These are phyloP conservation scores for Quambalaria eucalypti DNA, from an alignment of 1,284 basidiomycete genomes.

Conservation along the genomic window DNA sequence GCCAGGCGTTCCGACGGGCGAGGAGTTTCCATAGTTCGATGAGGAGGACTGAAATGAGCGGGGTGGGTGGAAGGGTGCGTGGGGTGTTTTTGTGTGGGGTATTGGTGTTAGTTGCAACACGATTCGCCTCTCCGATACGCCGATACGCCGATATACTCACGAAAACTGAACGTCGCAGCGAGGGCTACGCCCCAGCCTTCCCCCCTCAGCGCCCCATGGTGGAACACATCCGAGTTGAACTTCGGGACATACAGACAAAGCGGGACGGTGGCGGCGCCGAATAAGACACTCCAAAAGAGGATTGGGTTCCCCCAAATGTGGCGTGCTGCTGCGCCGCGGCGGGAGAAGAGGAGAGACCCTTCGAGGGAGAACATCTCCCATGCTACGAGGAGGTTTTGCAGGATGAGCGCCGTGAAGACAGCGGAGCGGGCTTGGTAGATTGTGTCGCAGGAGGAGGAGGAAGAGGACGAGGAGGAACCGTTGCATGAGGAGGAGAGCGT, in stretches of 20 bases:
- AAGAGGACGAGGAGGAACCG: conserved; percentile 9
- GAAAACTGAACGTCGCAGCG: conserved; percentile 23
- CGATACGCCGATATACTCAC: no score
- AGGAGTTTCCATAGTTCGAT: conserved; percentile 37
- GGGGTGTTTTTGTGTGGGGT: no score
- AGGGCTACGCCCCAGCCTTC: conserved; percentile 32
- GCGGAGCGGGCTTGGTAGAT: conserved; percentile 37
- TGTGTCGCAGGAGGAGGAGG: conserved; percentile 15
- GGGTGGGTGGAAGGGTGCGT: no score
- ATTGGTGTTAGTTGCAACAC: no score
- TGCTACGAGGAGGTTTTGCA: conserved; percentile 32
- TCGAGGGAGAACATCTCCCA: conserved; percentile 39
- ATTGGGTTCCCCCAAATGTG: conserved; percentile 17
- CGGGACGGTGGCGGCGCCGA: conserved; percentile 28
- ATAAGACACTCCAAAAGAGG: conserved; percentile 31
- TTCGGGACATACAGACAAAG: conserved; percentile 36
- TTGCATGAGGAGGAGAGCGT: conserved; percentile 28
- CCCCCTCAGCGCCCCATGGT: conserved; percentile 26
- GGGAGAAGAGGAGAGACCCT: conserved; percentile 26
- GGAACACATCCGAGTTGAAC: conserved; percentile 37
- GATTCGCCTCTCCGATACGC: no score
- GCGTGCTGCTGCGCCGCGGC: background rate
- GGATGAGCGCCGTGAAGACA: conserved; percentile 31
- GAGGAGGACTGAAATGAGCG: no score
- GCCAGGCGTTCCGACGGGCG: conserved; percentile 26